Conservation (phyloP, 108 stramenopile genomes). For the Aureococcus anophagefferens region DNA sequence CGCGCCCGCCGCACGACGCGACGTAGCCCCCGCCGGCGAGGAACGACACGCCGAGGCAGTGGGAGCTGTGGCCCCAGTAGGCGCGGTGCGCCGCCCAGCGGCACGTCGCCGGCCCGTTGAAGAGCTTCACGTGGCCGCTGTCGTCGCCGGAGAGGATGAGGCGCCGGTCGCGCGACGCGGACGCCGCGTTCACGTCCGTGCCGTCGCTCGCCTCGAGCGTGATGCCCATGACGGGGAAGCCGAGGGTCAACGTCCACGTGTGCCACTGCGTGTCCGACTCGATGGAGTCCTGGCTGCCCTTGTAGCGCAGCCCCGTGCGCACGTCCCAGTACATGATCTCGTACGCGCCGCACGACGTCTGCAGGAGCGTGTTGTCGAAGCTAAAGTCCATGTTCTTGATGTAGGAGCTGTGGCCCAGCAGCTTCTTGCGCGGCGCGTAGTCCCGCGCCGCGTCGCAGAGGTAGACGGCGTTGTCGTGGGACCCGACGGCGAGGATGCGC, state of each 20-base stretch:
- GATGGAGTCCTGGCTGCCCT: not conserved
- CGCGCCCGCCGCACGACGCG: constrained; percentile 16
- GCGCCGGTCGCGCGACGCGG: not conserved
- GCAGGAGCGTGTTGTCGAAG: constrained; percentile 1
- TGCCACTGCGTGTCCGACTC: constrained; percentile 21
- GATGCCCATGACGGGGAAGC: constrained; percentile 31
- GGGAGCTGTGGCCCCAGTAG: constrained; percentile 22
- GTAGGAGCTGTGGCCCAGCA: constrained; percentile 16
- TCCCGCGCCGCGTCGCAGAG: not conserved
- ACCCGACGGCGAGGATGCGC: constrained; percentile 17
- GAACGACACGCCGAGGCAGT: not conserved
- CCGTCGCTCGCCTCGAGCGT: constrained; percentile 7
- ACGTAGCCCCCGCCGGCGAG: not conserved
- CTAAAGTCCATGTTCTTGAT: constrained; percentile 16
- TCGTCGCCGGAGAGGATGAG: constrained; percentile 15
- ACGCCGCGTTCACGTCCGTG: constrained; percentile 24
- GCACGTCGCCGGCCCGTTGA: constrained; percentile 9
- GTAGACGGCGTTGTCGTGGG: constrained; percentile 21
- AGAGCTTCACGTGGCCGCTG: constrained; percentile 10
- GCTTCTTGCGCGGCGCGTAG: not conserved
- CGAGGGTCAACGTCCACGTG: constrained; percentile 19
- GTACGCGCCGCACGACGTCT: constrained; percentile 12
- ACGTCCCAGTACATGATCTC: constrained; percentile 21
- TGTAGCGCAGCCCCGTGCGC: not conserved
- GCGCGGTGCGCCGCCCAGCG: constrained; percentile 7